Evolutionary conservation across 2,329 filamentous ascomycete genomes (phyloP), one percentile per base, ranked within the genome.

Genomic region (Tolypocladium album): DNA sequence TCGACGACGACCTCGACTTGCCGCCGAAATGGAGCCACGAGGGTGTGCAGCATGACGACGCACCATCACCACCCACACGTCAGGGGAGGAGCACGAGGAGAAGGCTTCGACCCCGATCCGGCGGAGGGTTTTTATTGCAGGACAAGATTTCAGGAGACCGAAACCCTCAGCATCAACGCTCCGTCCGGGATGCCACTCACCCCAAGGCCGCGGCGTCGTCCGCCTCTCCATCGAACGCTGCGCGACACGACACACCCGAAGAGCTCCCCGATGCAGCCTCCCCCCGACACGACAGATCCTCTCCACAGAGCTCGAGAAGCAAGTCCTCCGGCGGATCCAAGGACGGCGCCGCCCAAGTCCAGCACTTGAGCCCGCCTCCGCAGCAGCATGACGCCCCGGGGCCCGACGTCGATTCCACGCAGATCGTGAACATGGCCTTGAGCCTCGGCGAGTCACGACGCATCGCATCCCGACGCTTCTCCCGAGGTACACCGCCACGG

Each of bases 361-460:
- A 45, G 4, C 24, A 4, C 34, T 27, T n/a, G 13, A 17, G n/a
- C 36, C 34, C n/a, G 24, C 8, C 52, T 8, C n/a, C 58, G 22
- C 42, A 22, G 40, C 52, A 31, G 22, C 53, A 39, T 12, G 42
- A 34, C 9, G 2, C 7, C 8, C 11, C 43, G 17, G 66, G 72
- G 6, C 70, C 89, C 24, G 85, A 91, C 67, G 81, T 88, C 61
- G 92, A 97, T 68, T 88, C 92, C 9, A 85, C 88, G 4, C 90
- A 96, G 72, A 95, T 97, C 64, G 91, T 97, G 50, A 92, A 92
- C 68, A 89, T 97, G 83, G 93, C 93, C 1, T 75, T 97, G 66
- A 94, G 88, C 64, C 75, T 97, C 57, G 96, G 89, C 76, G 91
- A 97, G 72, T 90, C 88, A 68, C 84, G 86, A 64, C 84, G 85